Conservation (phyloP, 495 filamentous ascomycete species). For the Oleoguttula mirabilis region DNA sequence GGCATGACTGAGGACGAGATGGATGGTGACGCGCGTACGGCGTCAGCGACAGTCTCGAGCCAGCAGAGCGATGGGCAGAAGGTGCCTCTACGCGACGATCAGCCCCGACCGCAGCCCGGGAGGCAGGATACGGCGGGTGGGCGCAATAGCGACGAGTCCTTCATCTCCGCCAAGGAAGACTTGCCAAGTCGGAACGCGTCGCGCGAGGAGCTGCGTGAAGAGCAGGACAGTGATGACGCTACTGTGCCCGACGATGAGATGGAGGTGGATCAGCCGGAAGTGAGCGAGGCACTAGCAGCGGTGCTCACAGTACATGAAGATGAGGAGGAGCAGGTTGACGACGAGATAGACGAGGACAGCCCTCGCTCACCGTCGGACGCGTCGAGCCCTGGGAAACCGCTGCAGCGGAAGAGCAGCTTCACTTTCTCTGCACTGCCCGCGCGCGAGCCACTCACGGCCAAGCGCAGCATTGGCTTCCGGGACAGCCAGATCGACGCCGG, state of each 20-base stretch:
- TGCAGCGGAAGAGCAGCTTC: slow-evolving; percentile 80
- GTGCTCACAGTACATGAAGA: background rate
- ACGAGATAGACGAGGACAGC: slow-evolving; percentile 40
- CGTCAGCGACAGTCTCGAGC: slow-evolving; percentile 11
- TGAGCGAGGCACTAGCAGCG: background rate
- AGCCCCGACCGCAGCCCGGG: slow-evolving; percentile 21
- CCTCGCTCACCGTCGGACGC: slow-evolving; percentile 48
- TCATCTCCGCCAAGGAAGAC: slow-evolving; percentile 56
- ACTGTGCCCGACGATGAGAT: background rate
- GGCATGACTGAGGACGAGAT: slow-evolving; percentile 52
- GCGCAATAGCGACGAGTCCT: slow-evolving; percentile 27
- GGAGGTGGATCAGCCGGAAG: background rate
- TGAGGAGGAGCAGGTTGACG: slow-evolving; percentile 26
- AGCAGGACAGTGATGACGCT: slow-evolving; percentile 22
- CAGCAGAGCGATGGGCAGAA: slow-evolving; percentile 16
- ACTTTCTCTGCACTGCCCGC: slow-evolving; percentile 87
- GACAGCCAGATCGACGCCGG: slow-evolving; percentile 68
- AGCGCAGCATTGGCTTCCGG: slow-evolving; percentile 65
- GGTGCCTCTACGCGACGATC: slow-evolving; percentile 11
- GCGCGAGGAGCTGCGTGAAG: slow-evolving; percentile 9
- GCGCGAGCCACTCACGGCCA: slow-evolving; percentile 67
- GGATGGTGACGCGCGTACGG: slow-evolving; percentile 28
- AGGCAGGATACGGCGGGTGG: slow-evolving; percentile 26
- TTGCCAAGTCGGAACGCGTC: slow-evolving; percentile 34
- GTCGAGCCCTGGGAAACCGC: slow-evolving; percentile 49